These are phyloP conservation scores for Hypholoma sublateritium DNA, from an alignment of 768 basidiomycete species.

Conservation along the genomic window DNA sequence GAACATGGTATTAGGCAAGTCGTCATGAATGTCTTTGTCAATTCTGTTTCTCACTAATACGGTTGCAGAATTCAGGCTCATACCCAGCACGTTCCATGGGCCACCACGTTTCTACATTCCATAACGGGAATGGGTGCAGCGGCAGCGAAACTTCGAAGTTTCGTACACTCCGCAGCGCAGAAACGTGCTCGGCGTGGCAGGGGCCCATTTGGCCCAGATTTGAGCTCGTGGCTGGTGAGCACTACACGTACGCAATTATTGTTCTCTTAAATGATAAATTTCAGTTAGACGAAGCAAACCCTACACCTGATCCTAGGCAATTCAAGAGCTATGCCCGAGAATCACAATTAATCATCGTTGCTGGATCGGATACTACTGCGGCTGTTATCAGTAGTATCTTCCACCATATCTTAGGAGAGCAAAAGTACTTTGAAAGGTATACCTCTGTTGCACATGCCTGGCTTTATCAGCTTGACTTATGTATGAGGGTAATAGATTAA, in stretches of 20 bases:
- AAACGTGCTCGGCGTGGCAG: slow-evolving; percentile 2
- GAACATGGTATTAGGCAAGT: slow-evolving; percentile 2
- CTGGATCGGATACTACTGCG: slow-evolving; percentile 32
- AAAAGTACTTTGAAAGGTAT: slow-evolving; percentile 16
- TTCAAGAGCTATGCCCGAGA: slow-evolving; percentile 2
- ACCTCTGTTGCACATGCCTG: no score
- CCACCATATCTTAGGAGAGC: slow-evolving; percentile 26
- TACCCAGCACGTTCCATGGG: slow-evolving; percentile 9
- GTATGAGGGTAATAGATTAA: slow-evolving; percentile 11
- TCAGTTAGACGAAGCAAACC: slow-evolving; percentile 5
- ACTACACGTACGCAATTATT: background rate
- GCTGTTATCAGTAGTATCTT: slow-evolving; percentile 25
- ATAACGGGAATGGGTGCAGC: slow-evolving; percentile 1
- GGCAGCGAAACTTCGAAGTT: background rate
- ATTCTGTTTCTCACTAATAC: background rate
- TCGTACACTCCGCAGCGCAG: slow-evolving; percentile 1
- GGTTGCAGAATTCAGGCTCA: background rate
- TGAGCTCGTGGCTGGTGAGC: slow-evolving; percentile 7
- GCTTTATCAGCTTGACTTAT: no score
- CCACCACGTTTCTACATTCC: background rate
- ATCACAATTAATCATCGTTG: slow-evolving; percentile 26
- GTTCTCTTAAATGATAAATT: background rate
- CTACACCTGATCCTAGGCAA: background rate
- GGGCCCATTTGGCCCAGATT: background rate
- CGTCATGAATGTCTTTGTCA: background rate